Evolutionary conservation across 2,329 filamentous ascomycete species (phyloP).

Genomic region (Trichophyton schoenleinii): DNA sequence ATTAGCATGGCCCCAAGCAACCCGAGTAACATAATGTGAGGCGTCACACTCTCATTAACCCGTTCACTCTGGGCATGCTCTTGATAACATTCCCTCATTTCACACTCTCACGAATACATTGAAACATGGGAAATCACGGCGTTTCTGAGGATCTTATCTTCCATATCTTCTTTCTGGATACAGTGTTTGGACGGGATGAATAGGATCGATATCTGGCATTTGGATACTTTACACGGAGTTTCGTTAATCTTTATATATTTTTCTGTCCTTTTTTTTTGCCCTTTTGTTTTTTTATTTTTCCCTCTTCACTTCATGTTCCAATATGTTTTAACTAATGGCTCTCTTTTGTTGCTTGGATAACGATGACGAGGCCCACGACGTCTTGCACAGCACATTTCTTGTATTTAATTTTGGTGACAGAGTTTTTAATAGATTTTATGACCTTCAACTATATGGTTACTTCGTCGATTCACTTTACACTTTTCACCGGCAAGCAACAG

Average conservation of each 20-base stretch:
- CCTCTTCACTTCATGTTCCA: background rate
- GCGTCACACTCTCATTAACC: conserved; percentile 26
- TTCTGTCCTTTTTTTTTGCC: background rate
- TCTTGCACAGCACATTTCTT: conserved; percentile 3
- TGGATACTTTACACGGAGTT: background rate
- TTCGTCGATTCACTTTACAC: background rate
- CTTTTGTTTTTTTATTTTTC: background rate
- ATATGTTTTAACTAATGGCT: background rate
- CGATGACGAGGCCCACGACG: conserved; percentile 1
- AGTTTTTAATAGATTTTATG: conserved; percentile 4
- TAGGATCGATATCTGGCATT: background rate
- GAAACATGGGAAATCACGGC: background rate
- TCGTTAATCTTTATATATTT: background rate
- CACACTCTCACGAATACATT: background rate
- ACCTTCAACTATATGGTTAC: background rate
- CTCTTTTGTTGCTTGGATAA: conserved; percentile 3
- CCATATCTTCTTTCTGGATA: background rate
- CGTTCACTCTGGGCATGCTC: background rate
- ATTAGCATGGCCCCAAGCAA: conserved; percentile 33
- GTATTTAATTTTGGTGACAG: conserved; percentile 4
- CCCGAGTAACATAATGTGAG: conserved; percentile 33
- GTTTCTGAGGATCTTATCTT: background rate
- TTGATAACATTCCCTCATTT: background rate
- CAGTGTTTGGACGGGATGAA: background rate
- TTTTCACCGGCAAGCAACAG: background rate